Percentiles rank a stretch among this genome's conserved stretches.
These are phyloP conservation scores for Xylariaceae sp. DNA, from an alignment of 2,329 filamentous ascomycete genomes.

Conservation along the genomic window DNA sequence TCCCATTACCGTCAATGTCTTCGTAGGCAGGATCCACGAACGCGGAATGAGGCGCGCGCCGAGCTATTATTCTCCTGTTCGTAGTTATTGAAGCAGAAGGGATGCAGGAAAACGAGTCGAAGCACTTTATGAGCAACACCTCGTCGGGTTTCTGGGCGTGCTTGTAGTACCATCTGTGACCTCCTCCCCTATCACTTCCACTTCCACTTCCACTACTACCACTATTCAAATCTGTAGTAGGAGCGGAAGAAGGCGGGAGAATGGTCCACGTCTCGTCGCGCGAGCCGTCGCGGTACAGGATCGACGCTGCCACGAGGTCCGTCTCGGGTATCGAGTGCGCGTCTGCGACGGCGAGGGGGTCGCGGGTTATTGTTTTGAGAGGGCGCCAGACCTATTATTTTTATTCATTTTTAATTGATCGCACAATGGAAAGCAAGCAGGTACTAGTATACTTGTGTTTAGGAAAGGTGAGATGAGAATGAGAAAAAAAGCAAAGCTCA, in stretches of 20 bases:
- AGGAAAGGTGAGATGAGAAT: neutral
- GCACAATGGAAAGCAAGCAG: too few species aligned
- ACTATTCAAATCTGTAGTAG: too few species aligned
- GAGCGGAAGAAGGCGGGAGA: too few species aligned
- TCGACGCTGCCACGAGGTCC: conserved; percentile 35
- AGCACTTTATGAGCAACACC: conserved; percentile 53
- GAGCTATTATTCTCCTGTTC: too few species aligned
- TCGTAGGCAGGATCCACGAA: conserved; percentile 41
- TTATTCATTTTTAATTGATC: neutral
- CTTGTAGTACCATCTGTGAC: conserved; percentile 48
- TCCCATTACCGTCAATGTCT: too few species aligned
- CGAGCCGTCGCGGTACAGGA: conserved; percentile 31
- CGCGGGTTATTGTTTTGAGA: conserved; percentile 40
- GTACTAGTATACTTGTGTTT: too few species aligned
- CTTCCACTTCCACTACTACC: too few species aligned
- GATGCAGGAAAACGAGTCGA: too few species aligned
- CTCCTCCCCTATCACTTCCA: too few species aligned
- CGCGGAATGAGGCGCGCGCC: conserved; percentile 48
- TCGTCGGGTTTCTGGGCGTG: conserved; percentile 44
- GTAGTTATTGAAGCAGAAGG: too few species aligned
- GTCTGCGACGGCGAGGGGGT: conserved; percentile 38
- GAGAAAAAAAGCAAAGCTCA: conserved; percentile 11
- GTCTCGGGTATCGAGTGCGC: conserved; percentile 32
- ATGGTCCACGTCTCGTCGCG: conserved; percentile 36
- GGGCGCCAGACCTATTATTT: conserved; percentile 39